phyloP scores from a whole-genome alignment of 495 filamentous ascomycete genomes.

The Penicillium verhagenii region DNA sequence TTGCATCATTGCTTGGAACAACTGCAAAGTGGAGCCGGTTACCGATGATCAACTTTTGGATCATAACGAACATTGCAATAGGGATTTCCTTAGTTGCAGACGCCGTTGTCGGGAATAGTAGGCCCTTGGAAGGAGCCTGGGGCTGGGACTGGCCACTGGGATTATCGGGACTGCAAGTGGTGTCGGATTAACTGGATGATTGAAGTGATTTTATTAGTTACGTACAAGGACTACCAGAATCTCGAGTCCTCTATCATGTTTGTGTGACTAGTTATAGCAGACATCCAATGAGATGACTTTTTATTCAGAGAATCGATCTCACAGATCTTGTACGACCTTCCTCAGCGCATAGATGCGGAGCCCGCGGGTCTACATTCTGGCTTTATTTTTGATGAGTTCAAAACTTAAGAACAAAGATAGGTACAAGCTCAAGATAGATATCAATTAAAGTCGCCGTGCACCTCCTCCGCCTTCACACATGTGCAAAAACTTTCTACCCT shows the following conservation, averaged over 20 bases:
- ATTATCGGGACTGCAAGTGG: no score
- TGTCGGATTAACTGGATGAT: no score
- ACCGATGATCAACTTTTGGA: not conserved
- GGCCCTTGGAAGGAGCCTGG: not conserved
- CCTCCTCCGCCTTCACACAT: no score
- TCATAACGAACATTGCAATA: not conserved
- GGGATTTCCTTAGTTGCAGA: not conserved
- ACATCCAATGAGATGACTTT: not conserved
- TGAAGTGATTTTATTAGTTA: not conserved
- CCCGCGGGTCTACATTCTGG: no score
- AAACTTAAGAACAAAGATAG: no score
- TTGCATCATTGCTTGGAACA: not conserved
- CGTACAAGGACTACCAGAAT: not conserved
- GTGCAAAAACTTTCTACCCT: no score
- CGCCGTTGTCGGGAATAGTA: not conserved
- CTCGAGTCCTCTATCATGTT: not conserved
- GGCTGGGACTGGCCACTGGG: no score
- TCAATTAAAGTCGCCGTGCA: no score
- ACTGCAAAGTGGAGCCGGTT: not conserved
- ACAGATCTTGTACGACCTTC: not conserved
- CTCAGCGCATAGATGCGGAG: no score
- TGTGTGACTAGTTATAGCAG: not conserved
- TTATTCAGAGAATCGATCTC: not conserved
- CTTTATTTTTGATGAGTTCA: no score
- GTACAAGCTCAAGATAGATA: no score